A percentile compares a stretch with the other conserved stretches of the same genome.
Conservation (phyloP, 495 filamentous ascomycete species). For the Penicillium crystallinum region DNA sequence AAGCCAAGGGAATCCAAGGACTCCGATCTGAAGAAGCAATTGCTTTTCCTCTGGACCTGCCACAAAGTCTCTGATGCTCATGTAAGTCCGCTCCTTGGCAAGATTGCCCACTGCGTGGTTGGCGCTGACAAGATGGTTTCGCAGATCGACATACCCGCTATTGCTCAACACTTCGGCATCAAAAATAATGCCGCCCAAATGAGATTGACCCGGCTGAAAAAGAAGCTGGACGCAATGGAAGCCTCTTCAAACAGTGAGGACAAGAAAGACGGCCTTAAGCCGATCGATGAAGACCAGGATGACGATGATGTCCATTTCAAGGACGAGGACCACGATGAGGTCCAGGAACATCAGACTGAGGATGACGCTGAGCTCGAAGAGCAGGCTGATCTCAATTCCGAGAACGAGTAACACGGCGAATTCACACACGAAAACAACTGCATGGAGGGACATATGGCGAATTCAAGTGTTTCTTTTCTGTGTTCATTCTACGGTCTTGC, state of each 20-base stretch:
- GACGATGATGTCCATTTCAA: background rate
- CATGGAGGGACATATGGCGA: background rate
- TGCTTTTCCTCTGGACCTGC: background rate
- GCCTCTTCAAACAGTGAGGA: background rate
- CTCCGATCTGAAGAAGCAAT: background rate
- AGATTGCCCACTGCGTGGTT: too few species aligned
- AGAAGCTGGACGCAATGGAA: constrained; percentile 4
- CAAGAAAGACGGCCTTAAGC: background rate
- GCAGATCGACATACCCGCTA: background rate
- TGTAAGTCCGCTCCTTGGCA: background rate
- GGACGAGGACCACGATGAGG: background rate
- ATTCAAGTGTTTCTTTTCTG: background rate
- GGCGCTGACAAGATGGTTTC: background rate
- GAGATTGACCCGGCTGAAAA: background rate
- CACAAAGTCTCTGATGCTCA: background rate
- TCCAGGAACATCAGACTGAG: background rate
- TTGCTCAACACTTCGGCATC: background rate
- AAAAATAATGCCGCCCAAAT: background rate
- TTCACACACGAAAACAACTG: background rate
- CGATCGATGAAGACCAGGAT: background rate
- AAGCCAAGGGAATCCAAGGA: background rate
- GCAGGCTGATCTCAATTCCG: background rate
- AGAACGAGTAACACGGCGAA: background rate
- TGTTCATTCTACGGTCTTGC: background rate
- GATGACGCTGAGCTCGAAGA: background rate